Evolutionary conservation across 768 basidiomycete species (phyloP).

Genomic region (Neoboletus magnificus): DNA sequence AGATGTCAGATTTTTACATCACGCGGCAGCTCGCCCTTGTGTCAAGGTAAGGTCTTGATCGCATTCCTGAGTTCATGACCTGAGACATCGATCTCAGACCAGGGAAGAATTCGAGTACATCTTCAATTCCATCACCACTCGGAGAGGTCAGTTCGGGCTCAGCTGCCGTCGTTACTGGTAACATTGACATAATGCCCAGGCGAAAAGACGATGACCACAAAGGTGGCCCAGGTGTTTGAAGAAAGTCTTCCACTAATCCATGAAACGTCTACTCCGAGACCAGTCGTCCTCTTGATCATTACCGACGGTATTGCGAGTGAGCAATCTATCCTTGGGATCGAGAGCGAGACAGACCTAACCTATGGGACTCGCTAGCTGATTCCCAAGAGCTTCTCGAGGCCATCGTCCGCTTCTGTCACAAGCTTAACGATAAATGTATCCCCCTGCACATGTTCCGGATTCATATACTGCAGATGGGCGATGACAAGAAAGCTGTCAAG

Average conservation of each 20-base stretch:
- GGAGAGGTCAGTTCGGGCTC: slow-evolving; percentile 14
- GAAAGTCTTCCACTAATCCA: slow-evolving; percentile 8
- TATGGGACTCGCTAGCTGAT: slow-evolving; percentile 8
- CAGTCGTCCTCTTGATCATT: slow-evolving; percentile 16
- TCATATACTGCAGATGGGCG: slow-evolving; percentile 24
- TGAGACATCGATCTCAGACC: slow-evolving; percentile 4
- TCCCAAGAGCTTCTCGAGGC: slow-evolving; percentile 7
- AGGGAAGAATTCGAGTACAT: slow-evolving; percentile 14
- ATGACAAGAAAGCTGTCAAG: slow-evolving; percentile 19
- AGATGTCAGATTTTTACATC: slow-evolving; percentile 19
- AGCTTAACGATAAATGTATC: slow-evolving; percentile 6
- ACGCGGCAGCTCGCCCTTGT: not conserved
- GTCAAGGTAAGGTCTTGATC: slow-evolving; percentile 7
- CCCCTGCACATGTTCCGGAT: slow-evolving; percentile 21
- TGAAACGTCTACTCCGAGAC: slow-evolving; percentile 1
- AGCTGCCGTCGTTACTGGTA: not conserved
- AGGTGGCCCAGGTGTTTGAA: slow-evolving; percentile 18
- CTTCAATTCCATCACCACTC: slow-evolving; percentile 18
- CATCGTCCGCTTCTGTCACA: slow-evolving; percentile 8
- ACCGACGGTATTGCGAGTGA: slow-evolving; percentile 21
- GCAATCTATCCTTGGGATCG: not conserved
- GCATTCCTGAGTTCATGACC: not conserved
- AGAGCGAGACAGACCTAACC: not conserved
- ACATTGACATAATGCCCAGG: slow-evolving; percentile 2
- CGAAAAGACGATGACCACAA: slow-evolving; percentile 16